A percentile compares a stretch with the other conserved stretches of the same genome.
These are phyloP conservation scores for Shiraia sp. DNA, from an alignment of 2,329 filamentous ascomycete genomes.

Conservation along the genomic window DNA sequence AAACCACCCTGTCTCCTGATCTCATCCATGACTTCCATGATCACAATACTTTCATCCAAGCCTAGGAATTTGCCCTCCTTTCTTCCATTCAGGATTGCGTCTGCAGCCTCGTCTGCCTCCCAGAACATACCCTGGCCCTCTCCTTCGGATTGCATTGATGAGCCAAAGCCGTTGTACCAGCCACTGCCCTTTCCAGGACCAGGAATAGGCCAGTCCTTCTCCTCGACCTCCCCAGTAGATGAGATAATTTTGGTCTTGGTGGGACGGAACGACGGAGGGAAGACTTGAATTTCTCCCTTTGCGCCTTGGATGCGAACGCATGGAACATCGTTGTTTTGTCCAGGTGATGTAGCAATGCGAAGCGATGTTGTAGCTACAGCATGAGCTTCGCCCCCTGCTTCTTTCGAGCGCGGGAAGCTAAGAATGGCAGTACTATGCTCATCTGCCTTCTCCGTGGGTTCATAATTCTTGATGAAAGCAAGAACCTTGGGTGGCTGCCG, in stretches of 20 bases:
- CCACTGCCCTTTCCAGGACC: slow-evolving; percentile 53
- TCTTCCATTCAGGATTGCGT: slow-evolving; percentile 75
- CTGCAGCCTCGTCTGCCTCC: slow-evolving; percentile 80
- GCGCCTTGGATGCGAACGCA: slow-evolving; percentile 80
- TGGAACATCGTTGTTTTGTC: slow-evolving; percentile 61
- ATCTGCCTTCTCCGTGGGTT: slow-evolving; percentile 72
- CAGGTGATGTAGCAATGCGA: slow-evolving; percentile 56
- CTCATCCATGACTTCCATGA: slow-evolving; percentile 83
- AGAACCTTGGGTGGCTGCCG: slow-evolving; percentile 71
- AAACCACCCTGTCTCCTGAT: slow-evolving; percentile 65
- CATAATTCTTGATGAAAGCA: slow-evolving; percentile 70
- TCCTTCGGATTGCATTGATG: slow-evolving; percentile 53
- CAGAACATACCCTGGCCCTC: slow-evolving; percentile 85
- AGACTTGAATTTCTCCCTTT: slow-evolving; percentile 80
- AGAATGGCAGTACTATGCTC: slow-evolving; percentile 78
- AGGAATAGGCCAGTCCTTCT: slow-evolving; percentile 51
- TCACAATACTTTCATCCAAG: slow-evolving; percentile 77
- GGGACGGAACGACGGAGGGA: slow-evolving; percentile 71
- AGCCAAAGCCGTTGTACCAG: slow-evolving; percentile 54
- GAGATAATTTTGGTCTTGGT: slow-evolving; percentile 66
- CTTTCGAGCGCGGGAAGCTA: slow-evolving; percentile 67
- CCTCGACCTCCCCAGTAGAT: slow-evolving; percentile 52
- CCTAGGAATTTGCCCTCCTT: slow-evolving; percentile 67
- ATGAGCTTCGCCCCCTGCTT: slow-evolving; percentile 61
- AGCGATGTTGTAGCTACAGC: slow-evolving; percentile 65